These are phyloP conservation scores for Fomitopsis schrenkii DNA, from an alignment of 1,284 basidiomycete genomes.

Conservation along the genomic window DNA sequence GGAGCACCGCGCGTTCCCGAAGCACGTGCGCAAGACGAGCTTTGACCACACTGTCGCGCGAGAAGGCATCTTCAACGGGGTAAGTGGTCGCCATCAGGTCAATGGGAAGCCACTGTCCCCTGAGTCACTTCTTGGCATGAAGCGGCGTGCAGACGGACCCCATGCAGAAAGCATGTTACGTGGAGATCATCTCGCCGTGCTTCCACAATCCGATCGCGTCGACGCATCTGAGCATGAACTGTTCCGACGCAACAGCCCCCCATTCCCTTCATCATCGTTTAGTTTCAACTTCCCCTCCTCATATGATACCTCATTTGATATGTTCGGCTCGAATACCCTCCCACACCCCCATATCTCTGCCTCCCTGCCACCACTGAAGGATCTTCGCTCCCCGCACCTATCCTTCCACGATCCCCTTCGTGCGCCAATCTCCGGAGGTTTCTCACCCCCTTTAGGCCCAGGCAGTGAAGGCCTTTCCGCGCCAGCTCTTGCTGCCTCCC, in stretches of 20 bases:
- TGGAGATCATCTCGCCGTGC: conserved; percentile 65
- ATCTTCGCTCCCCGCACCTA: conserved; percentile 15
- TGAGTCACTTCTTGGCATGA: conserved; percentile 59
- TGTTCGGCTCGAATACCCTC: conserved; percentile 18
- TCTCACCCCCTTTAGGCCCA: conserved; percentile 19
- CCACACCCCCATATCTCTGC: conserved; percentile 13
- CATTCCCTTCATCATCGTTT: conserved; percentile 74
- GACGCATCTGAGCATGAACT: conserved; percentile 24
- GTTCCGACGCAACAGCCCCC: conserved; percentile 27
- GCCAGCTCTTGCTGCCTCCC: conserved; percentile 58
- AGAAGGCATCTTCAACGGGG: conserved; percentile 54
- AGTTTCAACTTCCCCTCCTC: conserved; percentile 66
- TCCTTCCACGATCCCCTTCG: conserved; percentile 33
- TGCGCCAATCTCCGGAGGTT: conserved; percentile 21
- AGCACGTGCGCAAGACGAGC: conserved; percentile 85
- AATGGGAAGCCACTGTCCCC: conserved; percentile 69
- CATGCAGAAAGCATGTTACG: conserved; percentile 74
- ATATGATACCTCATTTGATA: conserved; percentile 70
- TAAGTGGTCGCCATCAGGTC: conserved; percentile 71
- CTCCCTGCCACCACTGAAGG: conserved; percentile 19
- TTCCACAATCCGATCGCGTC: conserved; percentile 10
- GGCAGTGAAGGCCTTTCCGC: conserved; percentile 51
- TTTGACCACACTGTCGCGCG: conserved; percentile 85
- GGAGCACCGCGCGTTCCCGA: conserved; percentile 62
- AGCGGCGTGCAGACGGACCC: conserved; percentile 71